A percentile compares a stretch with the other conserved stretches of the same genome.
phyloP scores from a whole-genome alignment of 768 basidiomycete genomes.

The Auricularia sp. region DNA sequence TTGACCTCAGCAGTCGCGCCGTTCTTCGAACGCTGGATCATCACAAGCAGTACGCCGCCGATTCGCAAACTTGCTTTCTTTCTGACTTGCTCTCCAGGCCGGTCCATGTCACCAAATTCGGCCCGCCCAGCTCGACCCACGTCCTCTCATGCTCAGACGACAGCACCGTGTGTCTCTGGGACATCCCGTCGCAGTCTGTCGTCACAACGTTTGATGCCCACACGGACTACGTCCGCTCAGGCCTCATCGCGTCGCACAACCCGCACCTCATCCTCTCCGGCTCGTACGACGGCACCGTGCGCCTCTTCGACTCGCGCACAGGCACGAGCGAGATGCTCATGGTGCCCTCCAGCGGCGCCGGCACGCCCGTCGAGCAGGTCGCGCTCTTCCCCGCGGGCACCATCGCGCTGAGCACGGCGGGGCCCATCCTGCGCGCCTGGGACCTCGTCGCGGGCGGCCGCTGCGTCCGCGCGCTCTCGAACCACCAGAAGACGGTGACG shows the following conservation, averaged over 20 bases:
- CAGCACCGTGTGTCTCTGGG: constrained; percentile 88
- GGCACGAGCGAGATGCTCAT: constrained; percentile 79
- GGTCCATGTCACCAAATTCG: constrained; percentile 91
- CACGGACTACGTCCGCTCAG: constrained; percentile 93
- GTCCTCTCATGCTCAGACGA: constrained; percentile 94
- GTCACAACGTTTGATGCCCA: constrained; percentile 75
- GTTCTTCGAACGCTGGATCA: constrained; percentile 86
- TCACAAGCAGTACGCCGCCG: constrained; percentile 57
- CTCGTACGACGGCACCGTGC: constrained; percentile 87
- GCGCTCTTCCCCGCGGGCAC: constrained; percentile 87
- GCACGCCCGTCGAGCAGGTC: constrained; percentile 77
- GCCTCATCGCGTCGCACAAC: constrained; percentile 72
- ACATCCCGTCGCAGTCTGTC: constrained; percentile 79
- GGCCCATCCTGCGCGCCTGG: constrained; percentile 90
- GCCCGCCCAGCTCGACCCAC: constrained; percentile 66
- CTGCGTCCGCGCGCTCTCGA: constrained; percentile 84
- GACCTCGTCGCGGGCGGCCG: constrained; percentile 86
- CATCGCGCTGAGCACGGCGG: constrained; percentile 74
- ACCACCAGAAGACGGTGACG: constrained; percentile 97
- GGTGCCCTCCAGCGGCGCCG: constrained; percentile 26
- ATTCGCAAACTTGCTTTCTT: not conserved
- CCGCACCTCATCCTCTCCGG: constrained; percentile 83
- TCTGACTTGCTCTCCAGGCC: constrained; percentile 27
- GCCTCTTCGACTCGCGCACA: constrained; percentile 78
- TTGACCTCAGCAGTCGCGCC: constrained; percentile 88